phyloP scores from a whole-genome alignment of 495 filamentous ascomycete genomes.

The Neurospora pannonica region DNA sequence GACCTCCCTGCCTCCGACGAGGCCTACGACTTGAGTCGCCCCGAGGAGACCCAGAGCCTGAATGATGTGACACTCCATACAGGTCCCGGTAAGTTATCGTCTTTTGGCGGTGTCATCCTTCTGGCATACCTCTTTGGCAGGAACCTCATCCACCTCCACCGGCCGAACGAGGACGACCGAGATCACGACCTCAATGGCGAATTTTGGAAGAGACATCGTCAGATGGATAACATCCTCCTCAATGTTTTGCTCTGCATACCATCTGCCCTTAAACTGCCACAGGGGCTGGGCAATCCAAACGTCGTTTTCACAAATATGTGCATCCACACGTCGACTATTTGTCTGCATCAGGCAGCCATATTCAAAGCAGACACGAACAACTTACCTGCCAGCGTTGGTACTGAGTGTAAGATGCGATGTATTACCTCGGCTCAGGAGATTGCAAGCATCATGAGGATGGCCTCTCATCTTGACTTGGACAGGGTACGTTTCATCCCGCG shows the following conservation, averaged over 20 bases:
- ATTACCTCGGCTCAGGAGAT: constrained; percentile 91
- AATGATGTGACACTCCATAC: constrained; percentile 61
- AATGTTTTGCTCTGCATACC: constrained; percentile 80
- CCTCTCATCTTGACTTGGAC: constrained; percentile 79
- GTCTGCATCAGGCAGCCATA: constrained; percentile 94
- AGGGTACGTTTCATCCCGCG: constrained; percentile 47
- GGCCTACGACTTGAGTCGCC: constrained; percentile 72
- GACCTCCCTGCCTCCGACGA: constrained; percentile 80
- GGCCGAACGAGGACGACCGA: constrained; percentile 70
- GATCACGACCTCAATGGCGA: constrained; percentile 87
- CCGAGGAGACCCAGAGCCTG: constrained; percentile 59
- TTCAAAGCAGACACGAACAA: constrained; percentile 91
- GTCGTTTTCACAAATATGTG: constrained; percentile 94
- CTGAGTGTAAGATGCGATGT: constrained; percentile 86
- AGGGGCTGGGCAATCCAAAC: constrained; percentile 68
- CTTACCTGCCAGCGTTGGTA: constrained; percentile 63
- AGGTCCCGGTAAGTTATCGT: constrained; percentile 60
- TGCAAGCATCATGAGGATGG: constrained; percentile 92
- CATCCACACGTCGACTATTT: constrained; percentile 93
- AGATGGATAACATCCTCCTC: constrained; percentile 81
- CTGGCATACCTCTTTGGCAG: constrained; percentile 85
- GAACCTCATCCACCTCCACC: constrained; percentile 91
- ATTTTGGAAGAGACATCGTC: constrained; percentile 91
- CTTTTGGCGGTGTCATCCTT: constrained; percentile 73
- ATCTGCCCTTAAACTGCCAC: constrained; percentile 70